Base-by-base conservation (phyloP, 768 basidiomycete species). In the Chalciporus piperatus region DNA sequence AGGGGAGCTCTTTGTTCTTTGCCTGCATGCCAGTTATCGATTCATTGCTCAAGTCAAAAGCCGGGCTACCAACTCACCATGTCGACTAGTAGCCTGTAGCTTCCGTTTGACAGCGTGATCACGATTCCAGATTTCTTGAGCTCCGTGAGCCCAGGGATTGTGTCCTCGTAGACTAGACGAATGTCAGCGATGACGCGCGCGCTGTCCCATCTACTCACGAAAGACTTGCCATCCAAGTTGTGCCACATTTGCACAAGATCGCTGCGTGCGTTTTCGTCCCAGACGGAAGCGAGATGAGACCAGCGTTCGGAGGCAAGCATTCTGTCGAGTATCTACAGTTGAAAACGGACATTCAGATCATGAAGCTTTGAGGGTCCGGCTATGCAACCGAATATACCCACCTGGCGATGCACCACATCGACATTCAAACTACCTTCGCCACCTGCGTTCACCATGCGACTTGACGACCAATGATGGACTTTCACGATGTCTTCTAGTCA, bases 21-120 rank as follows among this genome's bases (percentile, higher is more conserved):
- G 85, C 83, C 84, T 85, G 46, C 20, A 22, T 4, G 2, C 22
- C 12, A 25, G 59, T 17, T 46, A 27, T 27, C 37, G 12, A 23
- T 14, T 12, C 19, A 14, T 37, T n/a, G 30, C 6, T 6, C 6
- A 14, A 17, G 3, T 5, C 28, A 19, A 49, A 39, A 39, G 27
- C 41, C 35, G 6, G 13, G 40, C 48, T 27, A 52, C 3, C 30
- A 11, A 32, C 30, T 55, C 20, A 82, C 84, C 81, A 86, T 76
- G 59, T 87, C 83, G 0, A 82, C 65, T 3, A 87, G 71, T 6
- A 85, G 68, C 16, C 79, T 70, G 37, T 84, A 71, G 58, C 81
- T 87, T 9, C 84, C 85, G 52, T 87, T 87, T 0, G 84, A 85
- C 0, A 87, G 67, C 3, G 79, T 73, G 2, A 73, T 73, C 11